A percentile compares a stretch with the other conserved stretches of the same genome.
Conservation (phyloP, 176 grass and related monocot species). For the Ensete ventricosum region DNA sequence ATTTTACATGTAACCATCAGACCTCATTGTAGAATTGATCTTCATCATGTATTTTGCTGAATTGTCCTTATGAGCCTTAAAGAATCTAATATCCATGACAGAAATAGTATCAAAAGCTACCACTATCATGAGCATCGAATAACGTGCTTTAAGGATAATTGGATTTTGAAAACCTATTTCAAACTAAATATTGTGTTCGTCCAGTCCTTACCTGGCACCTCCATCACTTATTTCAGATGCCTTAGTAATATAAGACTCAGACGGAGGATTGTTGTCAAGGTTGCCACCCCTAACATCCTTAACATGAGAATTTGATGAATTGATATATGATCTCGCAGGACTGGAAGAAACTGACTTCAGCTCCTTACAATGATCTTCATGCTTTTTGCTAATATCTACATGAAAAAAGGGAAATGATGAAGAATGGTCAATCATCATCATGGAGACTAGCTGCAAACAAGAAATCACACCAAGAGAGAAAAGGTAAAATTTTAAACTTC, state of each 20-base stretch:
- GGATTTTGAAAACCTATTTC: background rate
- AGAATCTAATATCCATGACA: no score
- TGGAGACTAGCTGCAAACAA: background rate
- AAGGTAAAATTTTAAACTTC: background rate
- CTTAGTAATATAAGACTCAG: background rate
- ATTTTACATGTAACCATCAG: background rate
- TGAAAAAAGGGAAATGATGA: background rate
- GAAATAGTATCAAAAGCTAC: no score
- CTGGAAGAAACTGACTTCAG: background rate
- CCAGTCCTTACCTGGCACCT: background rate
- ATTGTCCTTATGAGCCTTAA: no score
- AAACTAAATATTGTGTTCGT: background rate
- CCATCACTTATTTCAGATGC: conserved; percentile 7
- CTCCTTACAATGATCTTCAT: background rate
- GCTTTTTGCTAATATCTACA: conserved; percentile 12
- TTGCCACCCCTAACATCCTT: background rate
- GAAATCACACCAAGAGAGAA: background rate
- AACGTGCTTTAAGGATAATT: no score
- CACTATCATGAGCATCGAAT: no score
- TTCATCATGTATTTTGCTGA: no score
- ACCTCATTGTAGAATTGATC: no score
- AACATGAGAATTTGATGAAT: background rate
- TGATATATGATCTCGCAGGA: background rate
- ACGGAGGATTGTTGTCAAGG: conserved; percentile 1
- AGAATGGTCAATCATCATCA: background rate